A percentile compares a stretch with the other conserved stretches of the same genome.
Conservation (phyloP, 768 basidiomycete genomes). For the Termitomyces sp. region DNA sequence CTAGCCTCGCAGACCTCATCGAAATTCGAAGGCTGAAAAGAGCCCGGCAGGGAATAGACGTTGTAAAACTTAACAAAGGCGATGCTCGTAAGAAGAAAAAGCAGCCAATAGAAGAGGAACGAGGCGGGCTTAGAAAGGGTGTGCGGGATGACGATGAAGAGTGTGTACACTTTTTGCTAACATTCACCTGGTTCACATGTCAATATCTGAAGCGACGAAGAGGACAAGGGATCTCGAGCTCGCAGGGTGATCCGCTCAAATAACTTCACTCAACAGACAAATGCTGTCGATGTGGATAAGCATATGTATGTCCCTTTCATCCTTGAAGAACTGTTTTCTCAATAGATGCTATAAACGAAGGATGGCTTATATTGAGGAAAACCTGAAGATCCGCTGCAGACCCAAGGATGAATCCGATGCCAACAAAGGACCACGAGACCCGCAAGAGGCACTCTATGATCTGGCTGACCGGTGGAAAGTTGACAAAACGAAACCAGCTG, state of each 20-base stretch:
- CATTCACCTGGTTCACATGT: neutral
- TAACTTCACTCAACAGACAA: conserved; percentile 98
- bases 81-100: conserved; percentile 71
- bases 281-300: conserved; percentile 93
- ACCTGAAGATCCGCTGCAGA: conserved; percentile 70
- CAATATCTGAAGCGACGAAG: conserved; percentile 40
- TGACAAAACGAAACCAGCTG: conserved; percentile 52
- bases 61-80: conserved; percentile 77
- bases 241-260: conserved; percentile 73
- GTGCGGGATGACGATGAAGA: conserved; percentile 51
- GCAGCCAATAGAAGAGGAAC: conserved; percentile 39
- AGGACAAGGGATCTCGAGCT: conserved; percentile 64
- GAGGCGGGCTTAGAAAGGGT: conserved; percentile 54
- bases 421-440: conserved; percentile 46
- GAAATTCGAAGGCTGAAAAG: conserved; percentile 75
- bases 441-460: conserved; percentile 73
- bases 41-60: conserved; percentile 78
- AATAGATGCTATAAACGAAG: conserved; percentile 28
- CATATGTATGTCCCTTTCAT: conserved; percentile 68
- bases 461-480: conserved; percentile 64
- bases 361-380: conserved; percentile 98
- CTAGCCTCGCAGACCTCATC: conserved; percentile 76
- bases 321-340: neutral
- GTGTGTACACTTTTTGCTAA: conserved; percentile 30
- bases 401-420: conserved; percentile 41